These are phyloP conservation scores for Musa balbisiana DNA, from an alignment of 202 grass and related monocot species.

Conservation along the genomic window DNA sequence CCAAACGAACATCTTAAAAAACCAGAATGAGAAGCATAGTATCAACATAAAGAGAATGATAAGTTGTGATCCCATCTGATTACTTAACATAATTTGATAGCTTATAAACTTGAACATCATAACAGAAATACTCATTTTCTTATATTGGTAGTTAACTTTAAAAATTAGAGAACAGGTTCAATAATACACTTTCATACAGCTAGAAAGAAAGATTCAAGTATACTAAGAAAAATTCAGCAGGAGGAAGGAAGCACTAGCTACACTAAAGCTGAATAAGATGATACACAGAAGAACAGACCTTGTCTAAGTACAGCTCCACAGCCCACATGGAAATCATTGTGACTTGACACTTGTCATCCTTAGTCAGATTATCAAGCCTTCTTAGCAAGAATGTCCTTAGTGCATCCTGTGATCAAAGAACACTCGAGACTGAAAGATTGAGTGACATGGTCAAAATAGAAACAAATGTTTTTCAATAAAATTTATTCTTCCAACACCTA, in stretches of 20 bases:
- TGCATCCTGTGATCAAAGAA: slow-evolving; percentile 56
- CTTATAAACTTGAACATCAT: neutral
- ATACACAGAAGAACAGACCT: slow-evolving; percentile 38
- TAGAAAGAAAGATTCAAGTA: no score
- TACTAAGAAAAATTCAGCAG: no score
- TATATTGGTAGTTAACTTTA: neutral
- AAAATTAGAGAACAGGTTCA: neutral
- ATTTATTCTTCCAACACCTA: neutral
- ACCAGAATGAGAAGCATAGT: neutral
- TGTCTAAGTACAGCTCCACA: slow-evolving; percentile 94
- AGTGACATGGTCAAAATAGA: neutral
- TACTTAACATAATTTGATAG: neutral
- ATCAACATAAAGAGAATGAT: neutral
- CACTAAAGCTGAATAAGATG: neutral
- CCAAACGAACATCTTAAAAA: neutral
- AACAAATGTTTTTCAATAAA: neutral
- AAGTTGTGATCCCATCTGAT: neutral
- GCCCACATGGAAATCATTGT: slow-evolving; percentile 98
- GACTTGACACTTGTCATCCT: slow-evolving; percentile 92
- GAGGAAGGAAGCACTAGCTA: neutral
- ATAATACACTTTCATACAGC: neutral
- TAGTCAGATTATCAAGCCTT: slow-evolving; percentile 82
- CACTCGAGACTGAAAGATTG: slow-evolving; percentile 11
- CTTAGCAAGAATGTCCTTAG: slow-evolving; percentile 84
- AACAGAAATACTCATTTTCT: neutral